A percentile compares a stretch with the other conserved stretches of the same genome.
phyloP scores from a whole-genome alignment of 805 yeast species.

The Candida takata region DNA sequence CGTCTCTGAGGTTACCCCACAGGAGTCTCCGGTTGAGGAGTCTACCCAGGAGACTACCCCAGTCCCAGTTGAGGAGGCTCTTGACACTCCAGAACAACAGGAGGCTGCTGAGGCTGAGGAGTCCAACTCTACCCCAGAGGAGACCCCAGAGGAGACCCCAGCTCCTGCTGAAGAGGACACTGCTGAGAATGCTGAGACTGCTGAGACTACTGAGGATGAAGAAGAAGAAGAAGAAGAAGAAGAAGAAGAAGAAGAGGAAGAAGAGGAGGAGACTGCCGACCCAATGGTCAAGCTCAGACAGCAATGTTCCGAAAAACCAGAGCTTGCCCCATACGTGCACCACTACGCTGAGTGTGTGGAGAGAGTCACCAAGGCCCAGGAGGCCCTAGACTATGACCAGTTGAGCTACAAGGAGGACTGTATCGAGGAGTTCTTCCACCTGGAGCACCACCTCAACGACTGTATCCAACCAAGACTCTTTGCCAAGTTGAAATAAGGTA shows the following conservation, averaged over 20 bases:
- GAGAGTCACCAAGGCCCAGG: conserved; percentile 84
- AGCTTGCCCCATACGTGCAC: conserved; percentile 70
- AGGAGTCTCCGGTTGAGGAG: conserved; percentile 8
- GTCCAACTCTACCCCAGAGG: not conserved
- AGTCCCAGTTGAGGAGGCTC: conserved; percentile 5
- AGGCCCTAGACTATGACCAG: conserved; percentile 76
- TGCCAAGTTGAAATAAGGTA: conserved; percentile 63
- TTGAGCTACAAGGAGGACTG: conserved; percentile 90
- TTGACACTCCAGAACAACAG: conserved; percentile 3
- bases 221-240: conserved; percentile 36
- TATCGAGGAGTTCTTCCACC: conserved; percentile 95
- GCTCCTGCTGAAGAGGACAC: conserved; percentile 11
- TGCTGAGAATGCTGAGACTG: conserved; percentile 11
- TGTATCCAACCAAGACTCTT: conserved; percentile 88
- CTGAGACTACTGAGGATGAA: conserved; percentile 12
- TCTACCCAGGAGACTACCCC: conserved; percentile 7
- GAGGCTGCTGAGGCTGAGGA: conserved; percentile 8
- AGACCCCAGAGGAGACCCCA: conserved; percentile 8
- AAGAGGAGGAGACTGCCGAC: conserved; percentile 63
- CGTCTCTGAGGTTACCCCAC: conserved; percentile 1
- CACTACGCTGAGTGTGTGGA: conserved; percentile 93
- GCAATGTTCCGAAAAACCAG: conserved; percentile 61
- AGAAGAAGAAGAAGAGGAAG: conserved; percentile 65
- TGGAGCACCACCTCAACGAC: conserved; percentile 88
- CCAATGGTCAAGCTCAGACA: conserved; percentile 57